phyloP scores from a whole-genome alignment of 2,329 filamentous ascomycete species.

The Neospermospora avenae region DNA sequence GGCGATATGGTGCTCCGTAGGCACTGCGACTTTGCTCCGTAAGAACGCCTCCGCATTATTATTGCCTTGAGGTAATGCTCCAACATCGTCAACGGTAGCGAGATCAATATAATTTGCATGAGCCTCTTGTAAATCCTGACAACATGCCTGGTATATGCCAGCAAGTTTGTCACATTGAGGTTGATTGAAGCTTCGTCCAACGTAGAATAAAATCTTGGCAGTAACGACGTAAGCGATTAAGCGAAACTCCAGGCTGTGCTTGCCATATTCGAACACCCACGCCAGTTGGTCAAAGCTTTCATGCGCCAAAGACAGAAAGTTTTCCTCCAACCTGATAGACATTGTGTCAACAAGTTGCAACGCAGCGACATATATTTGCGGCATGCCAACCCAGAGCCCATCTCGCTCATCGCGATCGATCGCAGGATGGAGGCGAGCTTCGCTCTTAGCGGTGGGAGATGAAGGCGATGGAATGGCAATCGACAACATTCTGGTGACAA shows the following conservation, averaged over 20 bases:
- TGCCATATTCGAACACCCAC: constrained; percentile 64
- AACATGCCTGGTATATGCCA: constrained; percentile 63
- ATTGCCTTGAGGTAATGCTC: constrained; percentile 38
- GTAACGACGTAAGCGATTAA: constrained; percentile 58
- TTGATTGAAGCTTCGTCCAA: constrained; percentile 66
- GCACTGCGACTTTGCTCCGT: constrained; percentile 22
- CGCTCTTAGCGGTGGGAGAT: constrained; percentile 18
- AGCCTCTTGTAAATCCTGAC: constrained; percentile 64
- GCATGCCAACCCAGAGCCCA: constrained; percentile 69
- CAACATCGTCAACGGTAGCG: constrained; percentile 1
- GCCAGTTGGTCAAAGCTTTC: constrained; percentile 67
- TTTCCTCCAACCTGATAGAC: constrained; percentile 53
- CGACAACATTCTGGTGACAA: constrained; percentile 67
- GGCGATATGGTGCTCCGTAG: constrained; percentile 35
- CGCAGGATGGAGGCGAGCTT: constrained; percentile 64
- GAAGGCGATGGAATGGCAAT: constrained; percentile 47
- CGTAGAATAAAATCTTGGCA: constrained; percentile 53
- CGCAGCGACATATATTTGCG: constrained; percentile 70
- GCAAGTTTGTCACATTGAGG: constrained; percentile 60
- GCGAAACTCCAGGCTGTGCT: constrained; percentile 53
- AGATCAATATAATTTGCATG: constrained; percentile 33
- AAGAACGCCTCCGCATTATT: constrained; percentile 72
- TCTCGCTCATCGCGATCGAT: constrained; percentile 80
- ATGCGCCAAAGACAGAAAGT: constrained; percentile 56
- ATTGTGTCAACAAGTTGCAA: constrained; percentile 60